A percentile compares a stretch with the other conserved stretches of the same genome.
These are phyloP conservation scores for Elsinoe batatas DNA, from an alignment of 2,329 filamentous ascomycete genomes.

Conservation along the genomic window DNA sequence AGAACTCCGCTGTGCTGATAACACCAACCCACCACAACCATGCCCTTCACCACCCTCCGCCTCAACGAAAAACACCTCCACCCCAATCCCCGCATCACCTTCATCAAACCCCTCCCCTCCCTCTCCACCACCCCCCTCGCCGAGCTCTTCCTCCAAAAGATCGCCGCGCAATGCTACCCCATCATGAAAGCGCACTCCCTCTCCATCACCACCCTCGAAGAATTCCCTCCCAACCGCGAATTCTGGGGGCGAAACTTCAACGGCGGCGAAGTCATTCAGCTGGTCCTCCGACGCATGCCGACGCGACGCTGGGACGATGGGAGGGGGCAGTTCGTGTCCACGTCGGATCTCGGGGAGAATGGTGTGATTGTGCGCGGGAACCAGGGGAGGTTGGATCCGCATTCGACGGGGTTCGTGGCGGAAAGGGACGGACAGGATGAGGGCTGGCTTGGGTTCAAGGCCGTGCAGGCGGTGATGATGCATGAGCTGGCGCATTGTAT, in stretches of 20 bases:
- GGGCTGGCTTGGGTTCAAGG: constrained; percentile 67
- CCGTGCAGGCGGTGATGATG: constrained; percentile 94
- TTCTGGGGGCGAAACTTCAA: constrained; percentile 89
- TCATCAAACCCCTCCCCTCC: constrained; percentile 67
- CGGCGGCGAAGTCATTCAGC: constrained; percentile 74
- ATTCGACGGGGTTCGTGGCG: constrained; percentile 1
- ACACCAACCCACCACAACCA: background rate
- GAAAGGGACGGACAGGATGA: constrained; percentile 32
- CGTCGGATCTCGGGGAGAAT: background rate
- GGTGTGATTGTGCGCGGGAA: constrained; percentile 5
- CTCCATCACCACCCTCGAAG: constrained; percentile 53
- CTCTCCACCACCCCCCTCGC: constrained; percentile 43
- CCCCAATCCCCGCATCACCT: constrained; percentile 69
- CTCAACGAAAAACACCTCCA: constrained; percentile 12
- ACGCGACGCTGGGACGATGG: background rate
- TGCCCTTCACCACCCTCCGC: constrained; percentile 13
- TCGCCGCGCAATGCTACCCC: constrained; percentile 71
- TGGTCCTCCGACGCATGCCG: constrained; percentile 54
- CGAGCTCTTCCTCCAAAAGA: constrained; percentile 62
- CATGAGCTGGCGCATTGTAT: constrained; percentile 81
- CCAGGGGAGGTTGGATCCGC: constrained; percentile 4
- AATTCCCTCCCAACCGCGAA: constrained; percentile 70
- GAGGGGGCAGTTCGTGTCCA: background rate
- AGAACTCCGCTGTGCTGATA: background rate
- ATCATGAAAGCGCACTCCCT: constrained; percentile 40